Evolutionary conservation across 2,329 filamentous ascomycete species (phyloP).

Genomic region (Colletotrichum spaethianum): DNA sequence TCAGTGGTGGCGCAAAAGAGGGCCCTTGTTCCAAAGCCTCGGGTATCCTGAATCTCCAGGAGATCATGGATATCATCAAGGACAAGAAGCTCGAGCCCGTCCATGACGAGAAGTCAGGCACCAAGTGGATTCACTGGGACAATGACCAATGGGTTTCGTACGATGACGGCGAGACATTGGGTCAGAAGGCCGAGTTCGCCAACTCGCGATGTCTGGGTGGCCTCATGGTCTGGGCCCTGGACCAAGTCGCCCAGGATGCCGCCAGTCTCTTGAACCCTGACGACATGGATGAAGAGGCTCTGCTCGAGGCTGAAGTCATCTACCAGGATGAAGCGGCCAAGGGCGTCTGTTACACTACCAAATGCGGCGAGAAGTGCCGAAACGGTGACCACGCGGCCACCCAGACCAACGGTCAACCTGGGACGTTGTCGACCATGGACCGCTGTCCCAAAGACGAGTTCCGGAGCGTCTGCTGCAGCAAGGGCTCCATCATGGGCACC

Average conservation of each 20-base stretch:
- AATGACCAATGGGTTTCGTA: conserved; percentile 48
- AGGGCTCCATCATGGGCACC: conserved; percentile 44
- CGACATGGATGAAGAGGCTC: conserved; percentile 27
- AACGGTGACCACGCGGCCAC: conserved; percentile 47
- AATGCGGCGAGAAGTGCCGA: conserved; percentile 46
- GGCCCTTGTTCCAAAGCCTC: conserved; percentile 42
- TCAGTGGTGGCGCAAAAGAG: conserved; percentile 32
- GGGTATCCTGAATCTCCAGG: conserved; percentile 43
- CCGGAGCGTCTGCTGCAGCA: conserved; percentile 48
- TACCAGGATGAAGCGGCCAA: conserved; percentile 31
- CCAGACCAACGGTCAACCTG: conserved; percentile 50
- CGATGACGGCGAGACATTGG: conserved; percentile 46
- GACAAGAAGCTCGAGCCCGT: conserved; percentile 7
- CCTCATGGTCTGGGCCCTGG: conserved; percentile 28
- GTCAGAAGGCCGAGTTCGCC: conserved; percentile 37
- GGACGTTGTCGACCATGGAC: conserved; percentile 44
- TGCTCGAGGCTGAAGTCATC: conserved; percentile 17
- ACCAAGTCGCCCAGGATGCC: conserved; percentile 39
- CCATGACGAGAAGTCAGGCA: conserved; percentile 44
- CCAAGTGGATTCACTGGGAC: conserved; percentile 25
- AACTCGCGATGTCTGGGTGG: conserved; percentile 30
- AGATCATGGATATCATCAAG: conserved; percentile 45
- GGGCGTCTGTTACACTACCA: conserved; percentile 45
- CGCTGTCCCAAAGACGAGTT: conserved; percentile 46
- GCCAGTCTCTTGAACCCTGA: conserved; percentile 16